Evolutionary conservation across 2,329 filamentous ascomycete species (phyloP), one percentile per base, ranked within the genome.

Genomic region (Diaporthe citri): DNA sequence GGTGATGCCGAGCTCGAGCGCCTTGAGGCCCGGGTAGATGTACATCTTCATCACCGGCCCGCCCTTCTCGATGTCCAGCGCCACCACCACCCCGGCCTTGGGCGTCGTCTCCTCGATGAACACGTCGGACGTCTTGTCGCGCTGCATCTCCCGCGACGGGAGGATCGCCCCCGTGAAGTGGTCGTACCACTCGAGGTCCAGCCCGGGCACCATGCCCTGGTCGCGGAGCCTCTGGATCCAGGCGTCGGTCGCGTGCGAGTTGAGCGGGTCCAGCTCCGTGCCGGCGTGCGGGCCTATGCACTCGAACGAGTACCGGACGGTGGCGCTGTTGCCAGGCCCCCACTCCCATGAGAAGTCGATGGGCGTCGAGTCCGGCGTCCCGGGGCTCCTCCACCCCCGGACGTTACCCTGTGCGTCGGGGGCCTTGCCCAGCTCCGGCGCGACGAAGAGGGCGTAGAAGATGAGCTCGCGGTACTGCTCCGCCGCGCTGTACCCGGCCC

Each of bases 311-410:
- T 78, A 79, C 57, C 78, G 55, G 31, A 80, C 77, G 22, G 78
- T 78, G 17, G 62, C 76, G 34, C 75, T 77, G 17, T 75, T 74
- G 34, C 78, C 78, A 4, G 72, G 60, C 13, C 78, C 76, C 76
- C 76, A 79, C 59, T 79, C 76, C 79, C 79, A 80, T 43, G 77
- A 78, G 67, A 79, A 79, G 57, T 79, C 78, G 17, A 80, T 76
- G 20, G 79, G 79, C 6, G 79, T 79, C 22, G 77, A 76, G 57
- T 79, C 78, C 1, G 79, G 79, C 1, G 78, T 79, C 10, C 78
- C 76, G 2, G 77, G 78, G 62, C 78, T 79, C 17, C 72, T 75
- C 79, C 79, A 80, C 25, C 72, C 51, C 2, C 41, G 41, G 28
- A 73, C 72, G 22, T 73, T 64, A 17, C 72, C 72, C 10, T 69